A percentile compares a stretch with the other conserved stretches of the same genome.
phyloP scores from a whole-genome alignment of 164 flowering plant genomes.

The Echeveria elegans region DNA sequence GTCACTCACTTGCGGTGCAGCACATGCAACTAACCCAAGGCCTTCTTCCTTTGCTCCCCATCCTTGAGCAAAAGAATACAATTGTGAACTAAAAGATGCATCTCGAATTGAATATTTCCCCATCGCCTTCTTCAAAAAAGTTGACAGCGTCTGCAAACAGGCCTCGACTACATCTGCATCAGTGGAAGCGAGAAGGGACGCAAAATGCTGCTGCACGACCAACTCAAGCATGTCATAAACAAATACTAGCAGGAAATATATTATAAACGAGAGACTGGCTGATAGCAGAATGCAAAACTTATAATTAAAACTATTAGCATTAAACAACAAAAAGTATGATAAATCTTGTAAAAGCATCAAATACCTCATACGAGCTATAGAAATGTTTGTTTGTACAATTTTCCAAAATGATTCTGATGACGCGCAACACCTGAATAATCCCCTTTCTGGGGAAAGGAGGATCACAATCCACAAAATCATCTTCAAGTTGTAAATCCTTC shows the following conservation, averaged over 20 bases:
- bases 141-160: constrained; percentile 75
- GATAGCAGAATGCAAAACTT: background rate
- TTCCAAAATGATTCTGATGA: constrained; percentile 71
- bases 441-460: constrained; percentile 83
- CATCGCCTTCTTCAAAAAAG: constrained; percentile 71
- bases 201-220: constrained; percentile 70
- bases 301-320: background rate
- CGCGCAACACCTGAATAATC: constrained; percentile 84
- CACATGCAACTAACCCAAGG: constrained; percentile 76
- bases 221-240: constrained; percentile 9
- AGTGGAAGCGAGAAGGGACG: constrained; percentile 74
- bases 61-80: constrained; percentile 88
- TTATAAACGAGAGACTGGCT: background rate
- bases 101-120: constrained; percentile 68
- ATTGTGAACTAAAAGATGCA: constrained; percentile 53
- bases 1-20: constrained; percentile 49
- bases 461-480: constrained; percentile 56
- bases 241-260: background rate
- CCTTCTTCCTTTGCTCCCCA: constrained; percentile 98
- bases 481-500: constrained; percentile 81
- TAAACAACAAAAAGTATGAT: background rate
- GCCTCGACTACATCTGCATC: constrained; percentile 92
- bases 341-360: background rate
- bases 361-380: constrained; percentile 71
- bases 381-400: constrained; percentile 88